phyloP scores from a whole-genome alignment of 306 rosid genomes.

The Gastrolobium villosum region DNA sequence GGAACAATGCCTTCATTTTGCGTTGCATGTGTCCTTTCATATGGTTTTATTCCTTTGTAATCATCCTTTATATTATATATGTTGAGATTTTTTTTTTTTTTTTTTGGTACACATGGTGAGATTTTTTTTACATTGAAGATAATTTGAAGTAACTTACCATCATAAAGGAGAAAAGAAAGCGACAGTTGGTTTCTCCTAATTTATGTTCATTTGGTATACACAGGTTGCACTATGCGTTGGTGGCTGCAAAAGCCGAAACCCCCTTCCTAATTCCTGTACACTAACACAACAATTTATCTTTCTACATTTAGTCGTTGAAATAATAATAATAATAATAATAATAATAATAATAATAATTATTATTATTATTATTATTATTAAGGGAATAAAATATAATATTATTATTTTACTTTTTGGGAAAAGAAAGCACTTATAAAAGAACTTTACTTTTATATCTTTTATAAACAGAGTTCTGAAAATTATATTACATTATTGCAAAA shows the following conservation, averaged over 20 bases:
- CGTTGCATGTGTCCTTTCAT: constrained; percentile 17
- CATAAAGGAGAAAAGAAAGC: neutral
- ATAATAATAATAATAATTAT: too few species aligned
- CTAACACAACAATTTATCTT: neutral
- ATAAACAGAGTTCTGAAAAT: neutral
- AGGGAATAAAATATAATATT: neutral
- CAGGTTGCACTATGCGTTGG: neutral
- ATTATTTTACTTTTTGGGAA: neutral
- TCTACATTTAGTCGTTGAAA: neutral
- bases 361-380: neutral
- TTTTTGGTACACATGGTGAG: neutral
- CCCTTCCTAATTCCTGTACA: neutral
- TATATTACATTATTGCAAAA: neutral
- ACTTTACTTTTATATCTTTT: constrained; percentile 1
- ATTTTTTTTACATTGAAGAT: constrained; percentile 8
- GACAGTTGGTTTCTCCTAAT: neutral
- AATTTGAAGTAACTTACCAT: neutral
- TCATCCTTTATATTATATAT: constrained; percentile 5
- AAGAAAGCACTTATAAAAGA: neutral
- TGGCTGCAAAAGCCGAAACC: constrained; percentile 27
- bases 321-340: too few species aligned
- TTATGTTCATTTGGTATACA: neutral
- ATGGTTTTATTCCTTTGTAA: constrained; percentile 55
- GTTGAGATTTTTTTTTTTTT: neutral
- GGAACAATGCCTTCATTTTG: constrained; percentile 57